These are phyloP conservation scores for Mortierella sp. DNA, from an alignment of 371 early-diverging fungal genomes.

Conservation along the genomic window DNA sequence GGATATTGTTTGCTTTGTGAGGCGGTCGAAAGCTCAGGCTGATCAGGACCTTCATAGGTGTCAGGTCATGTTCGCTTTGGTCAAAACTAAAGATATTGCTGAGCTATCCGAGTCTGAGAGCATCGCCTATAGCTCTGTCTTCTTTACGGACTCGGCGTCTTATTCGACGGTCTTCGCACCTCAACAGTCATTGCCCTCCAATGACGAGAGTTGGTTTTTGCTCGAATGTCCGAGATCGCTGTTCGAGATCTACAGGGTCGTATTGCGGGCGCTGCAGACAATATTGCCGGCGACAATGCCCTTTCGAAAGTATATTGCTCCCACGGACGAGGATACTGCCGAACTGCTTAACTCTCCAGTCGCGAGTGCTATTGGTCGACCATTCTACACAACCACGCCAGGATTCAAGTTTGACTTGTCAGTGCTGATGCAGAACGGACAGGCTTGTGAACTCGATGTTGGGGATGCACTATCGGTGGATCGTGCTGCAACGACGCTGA, in stretches of 20 bases:
- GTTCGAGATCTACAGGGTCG: constrained; percentile 60
- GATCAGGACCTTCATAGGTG: constrained; percentile 55
- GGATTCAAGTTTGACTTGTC: constrained; percentile 53
- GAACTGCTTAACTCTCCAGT: too few species aligned
- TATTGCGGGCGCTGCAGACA: constrained; percentile 59
- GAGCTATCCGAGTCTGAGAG: constrained; percentile 28
- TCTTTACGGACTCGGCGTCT: constrained; percentile 31
- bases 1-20: constrained; percentile 57
- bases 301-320: constrained; percentile 58
- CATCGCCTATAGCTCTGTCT: constrained; percentile 33
- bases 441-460: constrained; percentile 17
- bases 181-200: neutral
- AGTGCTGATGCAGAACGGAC: constrained; percentile 15
- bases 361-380: constrained; percentile 23
- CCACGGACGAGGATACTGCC: constrained; percentile 20
- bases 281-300: constrained; percentile 46
- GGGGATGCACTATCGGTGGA: constrained; percentile 11
- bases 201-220: constrained; percentile 39
- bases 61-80: neutral
- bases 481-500: constrained; percentile 11
- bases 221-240: constrained; percentile 59
- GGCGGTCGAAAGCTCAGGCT: constrained; percentile 18
- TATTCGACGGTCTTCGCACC: constrained; percentile 18
- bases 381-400: constrained; percentile 57
- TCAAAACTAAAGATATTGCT: constrained; percentile 24